Evolutionary conservation across 768 basidiomycete species (phyloP), one percentile per base, ranked within the genome.

Genomic region (Cystobasidium tubakii): DNA sequence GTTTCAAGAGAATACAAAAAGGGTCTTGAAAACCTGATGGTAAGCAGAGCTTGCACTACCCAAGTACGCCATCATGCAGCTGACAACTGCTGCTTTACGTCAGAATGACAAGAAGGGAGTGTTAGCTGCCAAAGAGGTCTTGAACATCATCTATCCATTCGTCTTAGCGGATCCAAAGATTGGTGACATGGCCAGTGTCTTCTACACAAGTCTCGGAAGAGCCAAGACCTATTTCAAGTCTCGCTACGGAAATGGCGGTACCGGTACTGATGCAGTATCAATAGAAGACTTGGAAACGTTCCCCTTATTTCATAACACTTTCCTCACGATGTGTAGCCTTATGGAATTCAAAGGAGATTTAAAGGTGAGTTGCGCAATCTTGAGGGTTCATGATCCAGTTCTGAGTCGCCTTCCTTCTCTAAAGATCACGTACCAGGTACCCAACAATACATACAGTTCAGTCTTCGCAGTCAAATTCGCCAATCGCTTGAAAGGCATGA

Each of bases 261-360:
- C 42, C 42, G 17, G n/a, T 25, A 60, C 12, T 55, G 9, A 60
- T 60, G 6, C 33, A 27, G 15, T 60, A 6, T 4, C 10, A 21
- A 15, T 60, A 9, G 57, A 34, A 13, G 33, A 60, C 29, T 23
- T 60, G 29, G 57, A 27, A 12, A 60, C 57, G 4, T 60, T 60
- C 27, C 57, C 57, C 6, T 23, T 60, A 13, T 60, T 60, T 23
- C 57, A 60, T 60, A 60, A 60, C 21, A 60, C 57, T 6, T 25
- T 60, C 13, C 57, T 60, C 10, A 34, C 21, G 29, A 60, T 60
- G 57, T 60, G 57, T 25, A 60, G 57, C 29, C 57, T 60, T 7
- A 27, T 60, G 57, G 57, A 60, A 31, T 60, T 60, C 57, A 60
- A 60, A 12, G 57, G 57, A 15, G 57, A 60, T 15, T 6, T 60